phyloP scores from a whole-genome alignment of 176 grass and related monocot species.

The Carex myosuroides region DNA sequence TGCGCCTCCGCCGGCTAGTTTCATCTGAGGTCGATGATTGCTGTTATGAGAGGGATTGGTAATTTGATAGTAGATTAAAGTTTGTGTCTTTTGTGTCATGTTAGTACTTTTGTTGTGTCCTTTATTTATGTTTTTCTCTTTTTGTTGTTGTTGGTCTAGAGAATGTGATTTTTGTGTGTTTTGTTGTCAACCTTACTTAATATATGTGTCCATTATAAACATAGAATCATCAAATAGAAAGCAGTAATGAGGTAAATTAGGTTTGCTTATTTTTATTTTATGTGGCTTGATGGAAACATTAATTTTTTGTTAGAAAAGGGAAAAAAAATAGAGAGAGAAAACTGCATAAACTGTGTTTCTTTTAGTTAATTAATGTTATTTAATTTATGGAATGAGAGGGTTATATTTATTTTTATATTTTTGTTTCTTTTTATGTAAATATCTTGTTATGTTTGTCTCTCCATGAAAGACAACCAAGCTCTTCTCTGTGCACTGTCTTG shows the following conservation, averaged over 20 bases:
- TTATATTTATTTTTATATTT: too few species aligned
- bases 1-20: background rate
- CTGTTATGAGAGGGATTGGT: background rate
- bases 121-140: background rate
- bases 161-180: background rate
- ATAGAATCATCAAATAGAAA: background rate
- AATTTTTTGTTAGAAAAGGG: background rate
- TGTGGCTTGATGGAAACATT: background rate
- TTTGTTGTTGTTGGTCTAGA: background rate
- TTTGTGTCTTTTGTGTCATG: background rate
- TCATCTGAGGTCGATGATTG: constrained; percentile 5
- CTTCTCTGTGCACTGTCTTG: background rate
- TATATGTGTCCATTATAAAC: background rate
- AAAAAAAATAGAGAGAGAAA: background rate
- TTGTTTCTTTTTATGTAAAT: background rate
- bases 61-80: too few species aligned
- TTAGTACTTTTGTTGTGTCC: background rate
- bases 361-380: constrained; percentile 7
- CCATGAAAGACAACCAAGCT: background rate
- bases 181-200: background rate
- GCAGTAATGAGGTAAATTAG: background rate
- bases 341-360: background rate
- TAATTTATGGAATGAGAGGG: background rate
- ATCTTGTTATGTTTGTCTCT: constrained; percentile 23
- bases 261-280: background rate